phyloP scores from a whole-genome alignment of 768 basidiomycete species.

The Rubroboletus satanas region DNA sequence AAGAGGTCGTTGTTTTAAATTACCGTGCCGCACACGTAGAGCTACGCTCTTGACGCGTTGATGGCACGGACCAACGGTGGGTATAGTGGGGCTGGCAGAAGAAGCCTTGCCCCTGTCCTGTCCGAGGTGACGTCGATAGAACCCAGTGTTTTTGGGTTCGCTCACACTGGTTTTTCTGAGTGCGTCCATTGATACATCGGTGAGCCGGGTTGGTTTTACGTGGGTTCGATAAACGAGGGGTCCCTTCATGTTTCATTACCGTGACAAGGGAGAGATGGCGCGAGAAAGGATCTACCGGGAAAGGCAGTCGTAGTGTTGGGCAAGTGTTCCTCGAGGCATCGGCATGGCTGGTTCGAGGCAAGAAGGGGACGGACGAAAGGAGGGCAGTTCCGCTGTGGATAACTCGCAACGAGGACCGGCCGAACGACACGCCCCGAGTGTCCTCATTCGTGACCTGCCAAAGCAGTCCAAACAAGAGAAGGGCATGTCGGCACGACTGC shows the following conservation, averaged over 20 bases:
- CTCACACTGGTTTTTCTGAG: neutral
- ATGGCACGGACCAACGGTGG: slow-evolving; percentile 19
- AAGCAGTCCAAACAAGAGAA: slow-evolving; percentile 30
- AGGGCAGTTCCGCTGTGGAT: slow-evolving; percentile 20
- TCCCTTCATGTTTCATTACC: slow-evolving; percentile 22
- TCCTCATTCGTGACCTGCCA: slow-evolving; percentile 25
- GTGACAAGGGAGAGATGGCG: slow-evolving; percentile 15
- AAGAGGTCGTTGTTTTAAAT: slow-evolving; percentile 14
- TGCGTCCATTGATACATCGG: neutral
- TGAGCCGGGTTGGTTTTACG: slow-evolving; percentile 4
- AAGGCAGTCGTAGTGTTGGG: slow-evolving; percentile 24
- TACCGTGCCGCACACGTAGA: slow-evolving; percentile 11
- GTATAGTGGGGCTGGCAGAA: slow-evolving; percentile 18
- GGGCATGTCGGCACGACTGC: slow-evolving; percentile 33
- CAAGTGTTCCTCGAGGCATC: slow-evolving; percentile 28
- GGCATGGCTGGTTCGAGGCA: slow-evolving; percentile 19
- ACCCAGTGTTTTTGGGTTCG: neutral
- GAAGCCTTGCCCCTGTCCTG: slow-evolving; percentile 1
- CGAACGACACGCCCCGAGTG: slow-evolving; percentile 13
- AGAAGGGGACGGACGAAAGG: slow-evolving; percentile 13
- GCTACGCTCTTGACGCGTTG: neutral
- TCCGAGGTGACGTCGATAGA: slow-evolving; percentile 9
- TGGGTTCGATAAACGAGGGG: neutral
- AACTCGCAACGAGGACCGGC: slow-evolving; percentile 25
- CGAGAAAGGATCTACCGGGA: slow-evolving; percentile 10